Evolutionary conservation across 116 monocot genomes (phyloP), one percentile per base, ranked within the genome.

Genomic region (Zostera marina): DNA sequence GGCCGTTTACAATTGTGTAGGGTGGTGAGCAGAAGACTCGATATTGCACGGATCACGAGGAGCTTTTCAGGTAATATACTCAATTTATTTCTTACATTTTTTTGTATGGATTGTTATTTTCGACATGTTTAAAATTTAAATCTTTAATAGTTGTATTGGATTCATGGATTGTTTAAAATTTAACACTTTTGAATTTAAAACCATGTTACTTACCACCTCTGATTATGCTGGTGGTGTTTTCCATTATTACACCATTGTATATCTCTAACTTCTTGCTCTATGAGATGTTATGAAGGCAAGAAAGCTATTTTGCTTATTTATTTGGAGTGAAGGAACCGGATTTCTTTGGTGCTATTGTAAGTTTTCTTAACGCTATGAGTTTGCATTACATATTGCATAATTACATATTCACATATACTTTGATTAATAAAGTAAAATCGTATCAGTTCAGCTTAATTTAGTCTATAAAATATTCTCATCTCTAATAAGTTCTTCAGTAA

Each of bases 221-320:
- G 15, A 13, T 56, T 47, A 19, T 55, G 3, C 10, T 41, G 39
- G 7, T 53, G 53, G 19, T 2, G 13, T 55, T 7, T 26, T 42
- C 5, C 5, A 5, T 5, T 32, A 32, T 5, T 5, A 32, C 32
- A n/a, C n/a, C n/a, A n/a, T 40, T 42, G n/a, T 39, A 39, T 0
- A 14, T 24, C 11, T 45, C 10, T 24, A 32, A 23, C 26, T 26
- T 25, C 40, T 58, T 11, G 20, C 11, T 48, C 20, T 12, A 32
- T 52, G 2, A 13, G 10, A 59, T 48, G 21, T 19, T 60, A 66
- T 68, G 20, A 60, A 93, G 93, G 79, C 93, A 93, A 62, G 93
- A 93, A 69, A 93, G 93, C 69, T 93, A 88, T 68, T 93, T 93
- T 75, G 88, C 93, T 16, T 93, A 88, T 63, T 73, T 93, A 59